Evolutionary conservation across 1,139 yeast species (phyloP), one percentile per base, ranked within the genome.

Genomic region (Blastobotrys raffinosifermentans): DNA sequence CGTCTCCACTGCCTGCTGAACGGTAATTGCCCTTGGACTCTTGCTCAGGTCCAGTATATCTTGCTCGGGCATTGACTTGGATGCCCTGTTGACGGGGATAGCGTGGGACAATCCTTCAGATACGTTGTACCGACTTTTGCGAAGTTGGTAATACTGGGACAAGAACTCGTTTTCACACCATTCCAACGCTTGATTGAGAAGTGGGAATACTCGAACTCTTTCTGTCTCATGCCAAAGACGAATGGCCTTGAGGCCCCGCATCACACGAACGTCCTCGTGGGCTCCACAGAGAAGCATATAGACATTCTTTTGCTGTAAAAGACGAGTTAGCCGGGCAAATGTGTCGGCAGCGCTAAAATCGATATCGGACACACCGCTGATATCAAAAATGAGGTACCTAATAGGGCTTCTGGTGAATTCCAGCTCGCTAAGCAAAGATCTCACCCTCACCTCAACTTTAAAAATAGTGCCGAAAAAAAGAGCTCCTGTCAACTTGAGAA

Each of bases 281-380:
- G 89, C 89, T 1, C 96, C 84, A 1, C 94, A 80, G 30, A 91
- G 72, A 19, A 89, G 72, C 55, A 91, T 65, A 48, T 75, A 82
- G 16, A 93, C 82, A 37, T 70, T 70, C 47, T 77, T 80, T 17
- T 82, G 80, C 44, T 75, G 76, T 15, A 87, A 67, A 50, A 86
- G 71, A 46, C 94, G 80, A 56, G 85, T 77, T 46, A 93, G 82
- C 49, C 96, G 70, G 50, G 89, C 77, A 58, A 91, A 85, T 0
- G 97, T 96, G 60, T 91, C 98, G 4, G 96, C 95, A 0, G 97
- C 97, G 26, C 95, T 83, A 53, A 84, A 91, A 60, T 91, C 99
- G 50, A 91, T 77, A 30, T 83, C 80, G 8, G 78, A 70, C 19
- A 91, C 95, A 26, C 82, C 78, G 46, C 80, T 78, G 72, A 91